phyloP scores from a whole-genome alignment of 1,139 yeast genomes.

The Nadsonia starkeyi-henricii region DNA sequence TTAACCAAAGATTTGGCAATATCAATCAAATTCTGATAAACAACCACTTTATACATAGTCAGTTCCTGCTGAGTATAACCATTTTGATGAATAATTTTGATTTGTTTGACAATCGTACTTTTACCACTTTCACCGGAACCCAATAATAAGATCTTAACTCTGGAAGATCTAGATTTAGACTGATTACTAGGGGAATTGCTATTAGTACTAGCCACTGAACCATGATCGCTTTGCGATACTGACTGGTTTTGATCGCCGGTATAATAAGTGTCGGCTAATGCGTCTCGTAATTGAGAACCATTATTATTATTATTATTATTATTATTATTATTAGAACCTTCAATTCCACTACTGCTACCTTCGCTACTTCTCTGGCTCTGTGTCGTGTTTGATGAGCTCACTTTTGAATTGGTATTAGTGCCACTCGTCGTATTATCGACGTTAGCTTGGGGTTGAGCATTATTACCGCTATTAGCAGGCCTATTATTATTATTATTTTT shows the following conservation, averaged over 20 bases:
- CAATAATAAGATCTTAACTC: conserved; percentile 46
- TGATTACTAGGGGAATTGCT: neutral
- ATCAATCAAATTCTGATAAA: conserved; percentile 50
- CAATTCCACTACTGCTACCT: no score
- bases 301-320: no score
- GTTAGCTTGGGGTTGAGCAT: no score
- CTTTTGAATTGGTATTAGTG: neutral
- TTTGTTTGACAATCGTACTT: conserved; percentile 61
- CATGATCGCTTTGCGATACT: neutral
- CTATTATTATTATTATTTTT: neutral
- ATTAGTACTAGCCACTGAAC: neutral
- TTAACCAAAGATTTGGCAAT: conserved; percentile 46
- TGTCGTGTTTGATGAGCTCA: no score
- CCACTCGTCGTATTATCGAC: neutral
- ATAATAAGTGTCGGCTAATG: neutral
- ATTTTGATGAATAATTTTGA: conserved; percentile 59
- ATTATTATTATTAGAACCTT: no score
- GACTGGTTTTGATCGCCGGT: neutral
- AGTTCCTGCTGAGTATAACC: conserved; percentile 53
- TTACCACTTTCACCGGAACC: conserved; percentile 73
- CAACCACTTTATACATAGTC: conserved; percentile 51
- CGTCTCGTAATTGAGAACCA: neutral
- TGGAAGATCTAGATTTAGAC: conserved; percentile 9
- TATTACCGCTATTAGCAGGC: neutral
- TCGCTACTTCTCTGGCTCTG: no score